phyloP scores from a whole-genome alignment of 2,329 filamentous ascomycete genomes.

The Monosporascus sp. region DNA sequence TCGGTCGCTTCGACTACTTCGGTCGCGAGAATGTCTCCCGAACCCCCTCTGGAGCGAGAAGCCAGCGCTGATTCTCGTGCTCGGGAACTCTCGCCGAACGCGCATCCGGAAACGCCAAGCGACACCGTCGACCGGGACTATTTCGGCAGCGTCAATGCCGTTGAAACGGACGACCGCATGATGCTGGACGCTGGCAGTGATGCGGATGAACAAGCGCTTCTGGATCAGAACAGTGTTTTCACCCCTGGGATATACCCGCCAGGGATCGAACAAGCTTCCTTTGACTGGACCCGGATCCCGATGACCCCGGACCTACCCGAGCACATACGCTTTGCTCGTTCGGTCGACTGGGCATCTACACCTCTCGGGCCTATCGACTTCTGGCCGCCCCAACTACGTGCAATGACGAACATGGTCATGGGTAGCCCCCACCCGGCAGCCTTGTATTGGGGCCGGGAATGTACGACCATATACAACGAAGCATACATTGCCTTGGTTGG shows the following conservation, averaged over 20 bases:
- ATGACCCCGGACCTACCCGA: slow-evolving; percentile 56
- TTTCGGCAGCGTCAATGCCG: slow-evolving; percentile 19
- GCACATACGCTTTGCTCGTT: slow-evolving; percentile 69
- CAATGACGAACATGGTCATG: slow-evolving; percentile 80
- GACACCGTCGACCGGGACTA: slow-evolving; percentile 27
- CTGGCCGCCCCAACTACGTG: slow-evolving; percentile 66
- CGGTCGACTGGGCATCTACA: slow-evolving; percentile 67
- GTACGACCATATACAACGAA: slow-evolving; percentile 67
- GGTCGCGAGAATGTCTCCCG: slow-evolving; percentile 34
- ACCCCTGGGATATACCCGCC: slow-evolving; percentile 14
- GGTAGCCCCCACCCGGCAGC: slow-evolving; percentile 68
- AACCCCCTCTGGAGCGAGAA: slow-evolving; percentile 30
- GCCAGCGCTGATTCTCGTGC: slow-evolving; percentile 29
- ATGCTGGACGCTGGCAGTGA: slow-evolving; percentile 16
- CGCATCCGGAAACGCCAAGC: slow-evolving; percentile 27
- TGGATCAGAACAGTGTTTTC: slow-evolving; percentile 13
- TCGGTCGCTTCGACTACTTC: slow-evolving; percentile 23
- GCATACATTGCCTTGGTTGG: slow-evolving; percentile 66
- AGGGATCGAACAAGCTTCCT: slow-evolving; percentile 44
- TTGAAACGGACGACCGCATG: slow-evolving; percentile 12
- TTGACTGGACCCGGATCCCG: slow-evolving; percentile 77
- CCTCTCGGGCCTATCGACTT: slow-evolving; percentile 68
- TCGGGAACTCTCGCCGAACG: slow-evolving; percentile 30
- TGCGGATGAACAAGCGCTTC: slow-evolving; percentile 12
- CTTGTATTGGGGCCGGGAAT: slow-evolving; percentile 73